phyloP scores from a whole-genome alignment of 345 rosid species.

The Adansonia digitata region DNA sequence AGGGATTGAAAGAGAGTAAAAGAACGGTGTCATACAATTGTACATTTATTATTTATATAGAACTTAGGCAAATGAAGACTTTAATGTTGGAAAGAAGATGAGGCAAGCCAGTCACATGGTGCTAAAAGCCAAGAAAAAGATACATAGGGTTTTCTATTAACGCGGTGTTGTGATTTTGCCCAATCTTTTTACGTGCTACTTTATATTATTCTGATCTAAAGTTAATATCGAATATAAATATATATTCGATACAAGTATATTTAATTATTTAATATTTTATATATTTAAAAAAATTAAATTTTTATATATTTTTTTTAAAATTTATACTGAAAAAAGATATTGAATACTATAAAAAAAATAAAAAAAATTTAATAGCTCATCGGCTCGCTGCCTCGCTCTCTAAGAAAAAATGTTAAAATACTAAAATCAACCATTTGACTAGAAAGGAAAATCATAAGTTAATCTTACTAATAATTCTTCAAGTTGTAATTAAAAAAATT shows the following conservation, averaged over 20 bases:
- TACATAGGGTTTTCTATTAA: background rate
- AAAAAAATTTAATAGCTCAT: too few relatives aligned
- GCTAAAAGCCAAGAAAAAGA: background rate
- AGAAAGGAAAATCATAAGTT: background rate
- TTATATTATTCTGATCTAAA: too few relatives aligned
- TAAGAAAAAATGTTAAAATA: background rate
- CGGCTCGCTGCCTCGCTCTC: background rate
- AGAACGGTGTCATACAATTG: background rate
- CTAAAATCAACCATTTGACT: background rate
- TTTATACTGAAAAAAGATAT: too few relatives aligned
- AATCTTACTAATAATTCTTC: background rate
- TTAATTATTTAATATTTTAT: too few relatives aligned
- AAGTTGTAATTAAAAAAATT: background rate
- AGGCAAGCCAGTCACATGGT: constrained; percentile 36
- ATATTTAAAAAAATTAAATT: too few relatives aligned
- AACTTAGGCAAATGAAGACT: constrained; percentile 17
- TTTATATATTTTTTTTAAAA: too few relatives aligned
- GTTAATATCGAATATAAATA: too few relatives aligned
- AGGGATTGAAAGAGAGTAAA: background rate
- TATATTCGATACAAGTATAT: too few relatives aligned
- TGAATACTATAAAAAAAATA: too few relatives aligned
- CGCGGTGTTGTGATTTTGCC: too few relatives aligned
- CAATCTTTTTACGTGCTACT: too few relatives aligned
- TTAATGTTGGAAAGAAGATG: constrained; percentile 29
- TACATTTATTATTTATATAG: background rate